These are phyloP conservation scores for Aspergillus asperescens DNA, from an alignment of 495 filamentous ascomycete genomes.

Conservation along the genomic window DNA sequence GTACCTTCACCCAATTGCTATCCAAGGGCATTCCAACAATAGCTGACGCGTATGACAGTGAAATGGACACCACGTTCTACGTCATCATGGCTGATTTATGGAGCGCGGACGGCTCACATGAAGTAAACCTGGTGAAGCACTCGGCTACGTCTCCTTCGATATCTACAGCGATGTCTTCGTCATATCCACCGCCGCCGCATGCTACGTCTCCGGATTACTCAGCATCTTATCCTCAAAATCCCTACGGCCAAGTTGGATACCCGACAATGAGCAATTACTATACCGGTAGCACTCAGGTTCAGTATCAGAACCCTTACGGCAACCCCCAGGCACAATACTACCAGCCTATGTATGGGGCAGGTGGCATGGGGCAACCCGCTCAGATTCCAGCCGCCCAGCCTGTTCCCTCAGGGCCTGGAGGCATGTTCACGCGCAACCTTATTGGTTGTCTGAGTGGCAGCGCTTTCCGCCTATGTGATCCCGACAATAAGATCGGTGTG, in stretches of 20 bases:
- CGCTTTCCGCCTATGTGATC: constrained; percentile 80
- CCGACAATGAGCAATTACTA: constrained; percentile 42
- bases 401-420: constrained; percentile 52
- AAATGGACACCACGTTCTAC: constrained; percentile 82
- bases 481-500: constrained; percentile 78
- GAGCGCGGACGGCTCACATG: constrained; percentile 73
- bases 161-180: constrained; percentile 71
- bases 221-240: constrained; percentile 28
- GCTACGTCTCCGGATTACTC: constrained; percentile 37
- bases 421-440: constrained; percentile 95
- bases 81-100: constrained; percentile 92
- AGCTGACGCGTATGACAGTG: constrained; percentile 36
- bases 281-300: constrained; percentile 31
- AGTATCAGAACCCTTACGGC: constrained; percentile 41
- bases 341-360: constrained; percentile 33
- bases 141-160: constrained; percentile 86
- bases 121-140: constrained; percentile 92
- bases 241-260: constrained; percentile 38
- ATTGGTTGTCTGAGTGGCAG: constrained; percentile 90
- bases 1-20: constrained; percentile 43
- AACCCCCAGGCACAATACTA: constrained; percentile 37
- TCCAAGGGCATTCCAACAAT: not conserved
- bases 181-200: constrained; percentile 61
- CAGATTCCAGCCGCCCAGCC: constrained; percentile 40
- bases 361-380: constrained; percentile 32